Evolutionary conservation across 352 stramenopile genomes (phyloP).

Genomic region (Phytophthora melonis): DNA sequence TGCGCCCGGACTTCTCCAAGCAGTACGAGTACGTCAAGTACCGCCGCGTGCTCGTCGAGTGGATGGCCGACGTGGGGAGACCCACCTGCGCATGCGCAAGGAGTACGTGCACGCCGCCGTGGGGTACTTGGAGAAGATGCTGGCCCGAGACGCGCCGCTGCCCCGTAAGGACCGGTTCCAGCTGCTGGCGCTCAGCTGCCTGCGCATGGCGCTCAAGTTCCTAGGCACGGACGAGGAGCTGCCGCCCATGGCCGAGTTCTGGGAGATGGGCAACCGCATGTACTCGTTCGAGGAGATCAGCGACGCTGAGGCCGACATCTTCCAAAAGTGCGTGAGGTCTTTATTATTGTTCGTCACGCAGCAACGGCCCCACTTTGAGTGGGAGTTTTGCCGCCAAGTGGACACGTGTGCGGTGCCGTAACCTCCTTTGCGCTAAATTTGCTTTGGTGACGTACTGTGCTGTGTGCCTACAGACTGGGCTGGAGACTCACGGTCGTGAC

Average conservation of each 20-base stretch:
- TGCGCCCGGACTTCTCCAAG: slow-evolving; percentile 72
- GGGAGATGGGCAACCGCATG: slow-evolving; percentile 86
- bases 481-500: slow-evolving; percentile 79
- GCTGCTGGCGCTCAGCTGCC: slow-evolving; percentile 81
- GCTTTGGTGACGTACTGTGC: slow-evolving; percentile 16
- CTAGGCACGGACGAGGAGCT: slow-evolving; percentile 83
- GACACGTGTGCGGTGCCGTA: background rate
- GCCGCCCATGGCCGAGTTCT: slow-evolving; percentile 84
- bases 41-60: slow-evolving; percentile 83
- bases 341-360: slow-evolving; percentile 29
- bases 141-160: slow-evolving; percentile 51
- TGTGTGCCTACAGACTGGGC: slow-evolving; percentile 57
- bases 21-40: slow-evolving; percentile 89
- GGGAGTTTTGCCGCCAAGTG: slow-evolving; percentile 12
- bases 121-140: slow-evolving; percentile 82
- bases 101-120: slow-evolving; percentile 82
- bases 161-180: slow-evolving; percentile 85
- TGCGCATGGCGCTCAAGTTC: slow-evolving; percentile 87
- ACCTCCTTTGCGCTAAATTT: slow-evolving; percentile 32
- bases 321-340: slow-evolving; percentile 46
- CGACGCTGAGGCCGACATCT: slow-evolving; percentile 67
- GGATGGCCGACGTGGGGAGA: slow-evolving; percentile 87
- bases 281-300: slow-evolving; percentile 89
- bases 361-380: slow-evolving; percentile 17
- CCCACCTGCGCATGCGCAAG: slow-evolving; percentile 85